Percentiles rank a stretch among this genome's conserved stretches.
phyloP scores from a whole-genome alignment of 306 rosid species.

The Malus sylvestris region DNA sequence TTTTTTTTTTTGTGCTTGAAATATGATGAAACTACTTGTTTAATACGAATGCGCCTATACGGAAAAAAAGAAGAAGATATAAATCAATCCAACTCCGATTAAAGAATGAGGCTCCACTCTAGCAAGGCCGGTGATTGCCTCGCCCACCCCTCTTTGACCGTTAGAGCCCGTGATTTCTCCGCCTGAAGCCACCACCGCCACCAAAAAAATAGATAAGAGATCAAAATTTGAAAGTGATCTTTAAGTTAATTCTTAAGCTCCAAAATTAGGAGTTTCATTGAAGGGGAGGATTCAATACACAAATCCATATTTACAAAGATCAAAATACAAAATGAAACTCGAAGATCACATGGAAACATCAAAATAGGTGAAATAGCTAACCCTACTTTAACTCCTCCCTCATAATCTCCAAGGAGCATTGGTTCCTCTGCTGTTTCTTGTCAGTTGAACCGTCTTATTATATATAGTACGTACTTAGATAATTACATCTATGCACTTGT shows the following conservation, averaged over 20 bases:
- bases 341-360: neutral
- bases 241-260: neutral
- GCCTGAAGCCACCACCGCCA: too few species aligned
- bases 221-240: too few species aligned
- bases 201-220: too few species aligned
- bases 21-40: too few species aligned
- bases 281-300: constrained; percentile 18
- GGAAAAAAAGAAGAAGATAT: too few species aligned
- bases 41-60: too few species aligned
- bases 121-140: too few species aligned
- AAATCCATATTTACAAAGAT: constrained; percentile 33
- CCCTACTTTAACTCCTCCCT: constrained; percentile 9
- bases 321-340: neutral
- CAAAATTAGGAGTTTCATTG: constrained; percentile 7
- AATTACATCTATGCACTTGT: neutral
- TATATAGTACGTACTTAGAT: neutral
- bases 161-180: too few species aligned
- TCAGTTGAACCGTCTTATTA: constrained; percentile 20
- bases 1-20: too few species aligned
- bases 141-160: too few species aligned
- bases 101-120: too few species aligned
- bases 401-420: constrained; percentile 21
- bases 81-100: too few species aligned
- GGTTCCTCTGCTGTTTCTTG: constrained; percentile 16
- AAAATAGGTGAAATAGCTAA: neutral